Conservation (phyloP, 2,329 filamentous ascomycete species). For the Epichloe glyceriae region DNA sequence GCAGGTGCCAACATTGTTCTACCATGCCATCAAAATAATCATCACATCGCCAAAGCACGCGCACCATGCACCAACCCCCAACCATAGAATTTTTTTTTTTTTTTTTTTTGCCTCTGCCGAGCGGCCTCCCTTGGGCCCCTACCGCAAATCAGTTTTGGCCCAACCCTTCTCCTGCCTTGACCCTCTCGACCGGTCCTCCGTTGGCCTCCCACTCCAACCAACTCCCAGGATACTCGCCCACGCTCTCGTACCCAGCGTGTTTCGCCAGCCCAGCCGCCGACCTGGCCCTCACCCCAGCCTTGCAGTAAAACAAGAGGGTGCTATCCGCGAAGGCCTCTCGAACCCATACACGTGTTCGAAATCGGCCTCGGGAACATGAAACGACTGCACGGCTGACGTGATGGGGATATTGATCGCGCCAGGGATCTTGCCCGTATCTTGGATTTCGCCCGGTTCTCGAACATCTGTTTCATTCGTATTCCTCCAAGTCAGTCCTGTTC, state of each 20-base stretch:
- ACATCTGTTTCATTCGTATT: slow-evolving; percentile 35
- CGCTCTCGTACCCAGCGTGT: slow-evolving; percentile 59
- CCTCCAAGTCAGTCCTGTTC: not conserved
- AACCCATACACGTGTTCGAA: slow-evolving; percentile 78
- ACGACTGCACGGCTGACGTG: slow-evolving; percentile 60
- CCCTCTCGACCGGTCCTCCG: slow-evolving; percentile 42
- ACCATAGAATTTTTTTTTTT: too few relatives aligned
- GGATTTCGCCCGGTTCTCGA: slow-evolving; percentile 58
- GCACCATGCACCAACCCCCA: too few relatives aligned
- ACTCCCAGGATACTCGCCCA: slow-evolving; percentile 62
- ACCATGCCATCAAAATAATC: not conserved
- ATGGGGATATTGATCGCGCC: slow-evolving; percentile 74
- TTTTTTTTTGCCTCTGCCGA: not conserved
- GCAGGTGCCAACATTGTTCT: not conserved
- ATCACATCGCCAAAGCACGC: too few relatives aligned
- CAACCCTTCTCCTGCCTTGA: slow-evolving; percentile 6
- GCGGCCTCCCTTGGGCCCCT: too few relatives aligned
- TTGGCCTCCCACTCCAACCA: slow-evolving; percentile 73
- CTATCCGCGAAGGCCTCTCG: slow-evolving; percentile 44
- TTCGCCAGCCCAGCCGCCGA: slow-evolving; percentile 66
- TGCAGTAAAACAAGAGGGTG: slow-evolving; percentile 80
- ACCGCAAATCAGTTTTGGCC: not conserved
- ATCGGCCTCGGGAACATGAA: slow-evolving; percentile 62
- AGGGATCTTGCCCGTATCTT: slow-evolving; percentile 59
- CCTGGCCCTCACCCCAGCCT: slow-evolving; percentile 70